Conservation (phyloP, 345 rosid species). For the Kandelia obovata region DNA sequence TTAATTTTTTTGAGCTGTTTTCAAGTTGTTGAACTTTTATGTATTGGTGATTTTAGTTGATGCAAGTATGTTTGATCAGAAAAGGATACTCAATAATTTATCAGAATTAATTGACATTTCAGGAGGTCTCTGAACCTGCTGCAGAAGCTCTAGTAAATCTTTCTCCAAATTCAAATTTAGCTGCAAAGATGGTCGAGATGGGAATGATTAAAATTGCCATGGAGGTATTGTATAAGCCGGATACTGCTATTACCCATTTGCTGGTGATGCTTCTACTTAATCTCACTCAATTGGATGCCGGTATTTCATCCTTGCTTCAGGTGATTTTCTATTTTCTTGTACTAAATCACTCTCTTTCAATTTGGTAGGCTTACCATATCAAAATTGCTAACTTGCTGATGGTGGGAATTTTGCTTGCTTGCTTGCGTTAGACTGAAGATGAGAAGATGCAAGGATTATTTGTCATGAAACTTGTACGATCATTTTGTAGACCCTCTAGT, state of each 20-base stretch:
- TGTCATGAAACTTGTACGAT: slow-evolving; percentile 85
- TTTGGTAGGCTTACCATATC: neutral
- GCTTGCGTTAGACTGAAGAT: slow-evolving; percentile 55
- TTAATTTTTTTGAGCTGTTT: neutral
- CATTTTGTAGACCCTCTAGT: slow-evolving; percentile 65
- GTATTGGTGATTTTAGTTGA: neutral
- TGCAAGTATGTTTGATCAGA: no score
- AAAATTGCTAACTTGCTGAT: slow-evolving; percentile 7
- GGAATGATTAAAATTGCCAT: slow-evolving; percentile 58
- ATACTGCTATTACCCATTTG: slow-evolving; percentile 46
- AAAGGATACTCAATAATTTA: neutral
- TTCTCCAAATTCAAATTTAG: slow-evolving; percentile 63
- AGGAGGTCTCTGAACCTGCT: slow-evolving; percentile 88
- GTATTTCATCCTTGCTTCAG: slow-evolving; percentile 83
- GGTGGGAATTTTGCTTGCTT: slow-evolving; percentile 5
- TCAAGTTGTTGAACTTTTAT: neutral
- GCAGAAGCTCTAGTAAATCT: slow-evolving; percentile 88
- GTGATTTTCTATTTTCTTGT: slow-evolving; percentile 31
- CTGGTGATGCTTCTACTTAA: slow-evolving; percentile 90
- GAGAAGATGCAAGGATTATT: slow-evolving; percentile 74
- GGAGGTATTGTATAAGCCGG: slow-evolving; percentile 73
- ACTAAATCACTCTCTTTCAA: neutral
- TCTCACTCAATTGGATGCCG: slow-evolving; percentile 76
- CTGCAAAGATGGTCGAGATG: slow-evolving; percentile 60
- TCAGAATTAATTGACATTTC: slow-evolving; percentile 20